Evolutionary conservation across 2,329 filamentous ascomycete genomes (phyloP).

Genomic region (Triangularia verruculosa): DNA sequence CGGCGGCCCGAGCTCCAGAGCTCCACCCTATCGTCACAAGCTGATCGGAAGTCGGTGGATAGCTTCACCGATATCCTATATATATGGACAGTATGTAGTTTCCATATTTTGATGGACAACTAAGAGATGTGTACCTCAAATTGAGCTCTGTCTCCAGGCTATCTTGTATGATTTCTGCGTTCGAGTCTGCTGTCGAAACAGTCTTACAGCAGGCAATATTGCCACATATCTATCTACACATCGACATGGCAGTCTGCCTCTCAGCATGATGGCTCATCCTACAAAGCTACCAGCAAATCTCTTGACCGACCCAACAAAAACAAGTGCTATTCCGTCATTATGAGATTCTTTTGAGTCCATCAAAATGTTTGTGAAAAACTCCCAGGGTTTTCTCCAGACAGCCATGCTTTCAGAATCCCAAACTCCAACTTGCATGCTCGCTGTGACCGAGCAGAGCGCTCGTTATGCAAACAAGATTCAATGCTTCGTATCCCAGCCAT

Average conservation of each 20-base stretch:
- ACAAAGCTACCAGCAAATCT: not conserved
- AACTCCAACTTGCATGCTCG: not conserved
- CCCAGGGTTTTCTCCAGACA: not conserved
- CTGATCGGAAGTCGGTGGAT: not conserved
- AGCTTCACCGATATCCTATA: not conserved
- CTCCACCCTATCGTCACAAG: not conserved
- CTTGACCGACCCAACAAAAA: not conserved
- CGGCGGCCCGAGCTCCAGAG: constrained; percentile 15
- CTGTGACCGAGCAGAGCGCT: not conserved
- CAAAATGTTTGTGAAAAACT: not conserved
- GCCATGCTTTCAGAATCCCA: not conserved
- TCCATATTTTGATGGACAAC: too few relatives aligned
- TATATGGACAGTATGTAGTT: too few relatives aligned
- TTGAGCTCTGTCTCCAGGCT: too few relatives aligned
- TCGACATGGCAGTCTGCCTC: not conserved
- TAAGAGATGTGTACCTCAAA: too few relatives aligned
- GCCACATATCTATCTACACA: not conserved
- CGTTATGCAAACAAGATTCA: not conserved
- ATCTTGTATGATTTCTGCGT: not conserved
- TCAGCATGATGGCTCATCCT: not conserved
- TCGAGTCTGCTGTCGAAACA: not conserved
- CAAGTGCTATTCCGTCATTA: not conserved
- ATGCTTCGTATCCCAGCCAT: not conserved
- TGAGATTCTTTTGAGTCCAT: not conserved
- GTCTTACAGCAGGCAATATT: not conserved